A percentile compares a stretch with the other conserved stretches of the same genome.
phyloP scores from a whole-genome alignment of 1,284 basidiomycete species.

The Malassezia slooffiae region DNA sequence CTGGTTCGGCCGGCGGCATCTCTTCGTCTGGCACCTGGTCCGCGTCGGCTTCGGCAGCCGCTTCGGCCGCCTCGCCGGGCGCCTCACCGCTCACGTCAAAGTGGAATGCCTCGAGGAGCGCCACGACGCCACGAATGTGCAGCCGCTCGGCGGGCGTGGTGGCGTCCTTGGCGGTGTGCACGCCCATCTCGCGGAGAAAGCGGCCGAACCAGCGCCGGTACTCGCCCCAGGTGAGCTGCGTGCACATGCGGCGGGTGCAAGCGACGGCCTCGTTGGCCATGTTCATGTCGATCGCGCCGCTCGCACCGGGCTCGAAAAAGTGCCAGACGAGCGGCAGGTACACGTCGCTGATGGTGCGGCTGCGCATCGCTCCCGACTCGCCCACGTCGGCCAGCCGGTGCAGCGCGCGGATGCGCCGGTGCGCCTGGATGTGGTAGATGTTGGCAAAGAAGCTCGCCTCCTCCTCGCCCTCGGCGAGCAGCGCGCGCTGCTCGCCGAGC shows the following conservation, averaged over 20 bases:
- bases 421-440: constrained; percentile 83
- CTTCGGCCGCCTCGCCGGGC: constrained; percentile 53
- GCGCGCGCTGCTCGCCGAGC: constrained; percentile 65
- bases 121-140: constrained; percentile 73
- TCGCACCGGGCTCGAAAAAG: constrained; percentile 54
- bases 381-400: constrained; percentile 71
- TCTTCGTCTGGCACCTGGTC: constrained; percentile 11
- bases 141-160: constrained; percentile 9
- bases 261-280: constrained; percentile 80
- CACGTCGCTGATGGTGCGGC: constrained; percentile 65
- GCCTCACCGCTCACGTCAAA: constrained; percentile 54
- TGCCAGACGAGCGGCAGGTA: constrained; percentile 78
- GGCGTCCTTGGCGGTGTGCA: constrained; percentile 10
- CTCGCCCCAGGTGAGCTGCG: constrained; percentile 58
- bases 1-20: background rate
- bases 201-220: constrained; percentile 73
- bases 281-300: constrained; percentile 69
- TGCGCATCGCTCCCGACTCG: constrained; percentile 60
- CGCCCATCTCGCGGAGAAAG: constrained; percentile 59
- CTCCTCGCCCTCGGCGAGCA: constrained; percentile 80
- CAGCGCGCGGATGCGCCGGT: constrained; percentile 78
- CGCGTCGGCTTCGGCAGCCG: constrained; percentile 35
- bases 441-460: constrained; percentile 97
- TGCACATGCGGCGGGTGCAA: constrained; percentile 48
- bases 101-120: constrained; percentile 82